Base-by-base conservation (phyloP, 371 early-diverging fungal species). In the Chytridium lagenaria region DNA sequence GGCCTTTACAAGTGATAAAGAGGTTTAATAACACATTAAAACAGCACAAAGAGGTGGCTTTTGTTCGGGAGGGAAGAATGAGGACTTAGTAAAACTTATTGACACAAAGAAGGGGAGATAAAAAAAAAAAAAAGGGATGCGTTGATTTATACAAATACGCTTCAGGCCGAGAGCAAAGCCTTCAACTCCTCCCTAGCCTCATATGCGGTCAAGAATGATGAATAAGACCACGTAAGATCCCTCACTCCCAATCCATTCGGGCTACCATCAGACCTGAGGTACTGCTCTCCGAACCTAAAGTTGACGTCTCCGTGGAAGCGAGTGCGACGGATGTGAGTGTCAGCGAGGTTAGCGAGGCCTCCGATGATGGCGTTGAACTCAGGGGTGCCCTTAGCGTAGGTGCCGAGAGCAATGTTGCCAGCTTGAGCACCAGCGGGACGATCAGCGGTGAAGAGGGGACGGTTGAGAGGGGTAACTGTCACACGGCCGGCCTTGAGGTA, bases 161-260 rank as follows among this genome's bases (percentile, higher is more conserved):
- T n/a, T n/a, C n/a, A n/a, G n/a, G n/a, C n/a, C n/a, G n/a, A n/a
- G n/a, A n/a, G n/a, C n/a, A n/a, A n/a, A n/a, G n/a, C n/a, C n/a
- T n/a, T n/a, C n/a, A 66, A 10, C 44, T 33, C 55, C 26, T 65
- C 37, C 26, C 72, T 26, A 26, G 50, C 55, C 40, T 19, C 2
- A 5, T 16, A 30, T 31, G 90, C 87, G n/a, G 87, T 78, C 22
- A 88, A 74, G 39, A 90, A 82, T 16, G 90, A 84, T 0, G 91
- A 91, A 75, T 92, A 90, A 52, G 87, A 87, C 94, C 94, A 93
- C 0, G 93, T 92, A 69, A 94, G 76, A 59, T 93, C 87, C 15
- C 76, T 67, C 12, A 93, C 94, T 15, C 92, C 92, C 26, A 7
- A 10, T 7, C 16, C 55, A 7, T 78, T 79, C 64, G 85, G 80